Evolutionary conservation across 495 filamentous ascomycete genomes (phyloP), one percentile per base, ranked within the genome.

Genomic region (Daldinia bambusicola): DNA sequence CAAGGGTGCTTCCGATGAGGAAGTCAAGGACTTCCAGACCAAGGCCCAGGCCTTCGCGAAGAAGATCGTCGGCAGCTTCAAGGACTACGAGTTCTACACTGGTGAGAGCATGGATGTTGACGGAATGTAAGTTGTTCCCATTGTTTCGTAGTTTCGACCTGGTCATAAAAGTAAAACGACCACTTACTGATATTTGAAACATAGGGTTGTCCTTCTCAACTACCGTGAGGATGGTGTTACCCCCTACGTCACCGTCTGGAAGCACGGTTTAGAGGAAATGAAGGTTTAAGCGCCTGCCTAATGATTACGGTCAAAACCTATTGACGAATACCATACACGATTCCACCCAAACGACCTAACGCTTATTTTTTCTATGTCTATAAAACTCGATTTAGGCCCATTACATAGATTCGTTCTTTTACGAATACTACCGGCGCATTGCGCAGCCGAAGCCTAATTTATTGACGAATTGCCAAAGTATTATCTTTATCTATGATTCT

Each of bases 171-270:
- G 8, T 9, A 13, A 74, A 50, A 22, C 38, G 6, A 26, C 14
- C 53, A 6, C 10, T 41, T 59, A 57, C 53, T 70, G 36, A 69
- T 16, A 22, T 65, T 73, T 13, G 69, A 55, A 55, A 55, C 31
- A 26, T 68, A 97, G 93, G 93, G 87, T 97, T 76, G 86, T 95
- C 63, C 93, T 98, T 61, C 90, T 98, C 78, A 95, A 98, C 85
- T 99, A 97, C 86, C 93, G 95, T 76, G 94, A 96, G 78, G 96
- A 98, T 74, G 95, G 95, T 80, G 80, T 91, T 67, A 98, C 95
- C 31, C 95, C 95, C 38, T 99, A 84, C 75, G 85, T 97, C 61
- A 89, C 87, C 66, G 84, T 97, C 85, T 99, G 95, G 96, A 98
- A 97, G 88, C 90, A 98, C 81, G 96, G 95, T 73, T 84, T 99